These are phyloP conservation scores for Cystobasidium onofrii DNA, from an alignment of 768 basidiomycete species.

Conservation along the genomic window DNA sequence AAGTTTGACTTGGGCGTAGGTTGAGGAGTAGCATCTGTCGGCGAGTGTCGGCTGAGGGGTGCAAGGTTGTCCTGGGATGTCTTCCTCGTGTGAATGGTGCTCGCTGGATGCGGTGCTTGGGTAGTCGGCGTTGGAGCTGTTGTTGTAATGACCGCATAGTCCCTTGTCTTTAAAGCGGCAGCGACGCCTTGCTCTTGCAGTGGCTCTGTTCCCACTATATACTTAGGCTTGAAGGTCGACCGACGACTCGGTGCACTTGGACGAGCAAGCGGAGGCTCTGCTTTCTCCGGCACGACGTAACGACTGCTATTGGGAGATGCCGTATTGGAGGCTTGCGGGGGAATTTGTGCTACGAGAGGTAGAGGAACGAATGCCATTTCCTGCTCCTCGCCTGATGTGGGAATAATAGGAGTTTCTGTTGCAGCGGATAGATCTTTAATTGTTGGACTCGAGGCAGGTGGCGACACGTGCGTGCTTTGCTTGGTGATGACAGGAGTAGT, in stretches of 20 bases:
- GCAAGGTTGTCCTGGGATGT: not conserved
- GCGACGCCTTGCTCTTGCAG: not conserved
- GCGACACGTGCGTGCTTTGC: not conserved
- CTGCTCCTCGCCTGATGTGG: conserved; percentile 25
- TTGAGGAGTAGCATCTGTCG: conserved; percentile 3
- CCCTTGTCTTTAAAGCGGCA: conserved; percentile 20
- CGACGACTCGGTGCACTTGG: conserved; percentile 4
- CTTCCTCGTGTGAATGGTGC: not conserved
- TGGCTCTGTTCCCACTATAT: conserved; percentile 34
- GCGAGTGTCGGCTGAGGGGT: not conserved
- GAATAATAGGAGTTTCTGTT: not conserved
- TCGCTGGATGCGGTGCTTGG: not conserved
- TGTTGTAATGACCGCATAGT: conserved; percentile 11
- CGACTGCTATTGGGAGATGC: not conserved
- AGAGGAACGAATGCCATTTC: conserved; percentile 23
- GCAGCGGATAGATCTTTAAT: not conserved
- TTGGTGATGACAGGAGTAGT: not conserved
- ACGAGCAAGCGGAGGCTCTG: not conserved
- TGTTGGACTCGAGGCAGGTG: not conserved
- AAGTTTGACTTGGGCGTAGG: not conserved
- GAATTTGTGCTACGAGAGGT: not conserved
- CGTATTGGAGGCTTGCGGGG: not conserved
- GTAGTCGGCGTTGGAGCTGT: conserved; percentile 2
- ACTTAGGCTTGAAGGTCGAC: conserved; percentile 37
- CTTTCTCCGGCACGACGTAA: not conserved